Evolutionary conservation across 1,284 basidiomycete genomes (phyloP), one percentile per base, ranked within the genome.

Genomic region (Ganoderma lucidum): DNA sequence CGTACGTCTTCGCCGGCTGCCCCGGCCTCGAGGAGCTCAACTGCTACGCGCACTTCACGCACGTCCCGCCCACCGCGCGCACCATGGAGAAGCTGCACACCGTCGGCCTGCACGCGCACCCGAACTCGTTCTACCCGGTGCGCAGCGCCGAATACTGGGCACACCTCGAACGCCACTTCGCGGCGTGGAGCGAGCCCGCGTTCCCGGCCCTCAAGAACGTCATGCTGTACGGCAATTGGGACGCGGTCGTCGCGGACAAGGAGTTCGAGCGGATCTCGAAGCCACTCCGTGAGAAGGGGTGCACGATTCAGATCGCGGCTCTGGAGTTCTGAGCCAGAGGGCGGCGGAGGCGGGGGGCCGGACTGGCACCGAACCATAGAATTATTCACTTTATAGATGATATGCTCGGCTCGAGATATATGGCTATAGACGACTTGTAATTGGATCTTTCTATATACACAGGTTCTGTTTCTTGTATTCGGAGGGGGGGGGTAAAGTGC

Each of bases 11-110:
- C 62, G 78, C 77, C 17, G 74, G 77, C 14, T 90, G 88, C 74
- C 79, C 83, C 0, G 80, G 79, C 53, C 81, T 90, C 44, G 80
- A 81, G 68, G 81, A 85, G 71, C 77, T 92, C 73, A 86, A 90
- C 77, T 90, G 88, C 75, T 85, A 85, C 76, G 65, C 88, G 55
- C 83, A 86, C 76, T 90, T 88, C 80, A 87, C 88, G 1, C 70
- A 85, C 75, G 64, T 88, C 51, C 83, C 86, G 75, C 88, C 87
- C 78, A 86, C 86, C 1, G 70, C 76, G 28, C 72, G 79, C 9
- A 83, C 85, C 30, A 59, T 68, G 17, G 51, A 75, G 3, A 79
- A 80, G 23, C 74, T 91, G 56, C 74, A 76, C 37, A 82, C 81
- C 51, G 77, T 91, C 35, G 84, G 88, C 30, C 75, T 91, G 19